These are phyloP conservation scores for Cladosporium sp. DNA, from an alignment of 2,329 filamentous ascomycete species.

Conservation along the genomic window DNA sequence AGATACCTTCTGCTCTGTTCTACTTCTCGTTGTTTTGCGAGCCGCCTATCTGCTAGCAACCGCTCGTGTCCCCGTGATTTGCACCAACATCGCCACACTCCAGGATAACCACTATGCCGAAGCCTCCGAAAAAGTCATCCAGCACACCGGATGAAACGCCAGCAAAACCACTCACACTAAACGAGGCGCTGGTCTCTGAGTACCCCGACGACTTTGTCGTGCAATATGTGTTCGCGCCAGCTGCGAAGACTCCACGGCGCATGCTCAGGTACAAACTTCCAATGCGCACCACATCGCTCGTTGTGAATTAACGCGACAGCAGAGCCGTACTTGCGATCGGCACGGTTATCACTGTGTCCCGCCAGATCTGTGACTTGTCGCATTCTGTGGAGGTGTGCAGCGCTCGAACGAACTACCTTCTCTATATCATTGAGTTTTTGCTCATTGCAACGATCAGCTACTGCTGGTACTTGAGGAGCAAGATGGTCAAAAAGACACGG, in stretches of 20 bases:
- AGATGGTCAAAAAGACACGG: background rate
- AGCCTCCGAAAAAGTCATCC: background rate
- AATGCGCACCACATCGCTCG: background rate
- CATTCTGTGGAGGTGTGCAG: background rate
- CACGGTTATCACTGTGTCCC: background rate
- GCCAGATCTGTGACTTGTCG: background rate
- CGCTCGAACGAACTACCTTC: background rate
- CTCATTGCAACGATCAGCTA: background rate
- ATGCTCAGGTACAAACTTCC: background rate
- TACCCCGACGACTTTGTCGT: background rate
- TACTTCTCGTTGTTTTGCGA: background rate
- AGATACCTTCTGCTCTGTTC: background rate
- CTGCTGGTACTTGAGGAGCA: background rate
- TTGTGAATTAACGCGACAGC: background rate
- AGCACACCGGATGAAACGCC: background rate
- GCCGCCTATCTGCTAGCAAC: background rate
- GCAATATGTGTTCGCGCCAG: background rate
- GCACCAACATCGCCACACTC: background rate
- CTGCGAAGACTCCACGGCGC: background rate
- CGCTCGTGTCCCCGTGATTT: background rate
- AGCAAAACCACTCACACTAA: background rate
- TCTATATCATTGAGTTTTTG: background rate
- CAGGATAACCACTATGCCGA: background rate
- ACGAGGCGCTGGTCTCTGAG: background rate
- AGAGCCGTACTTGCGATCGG: background rate